Percentiles rank a stretch among this genome's conserved stretches.
phyloP scores from a whole-genome alignment of 257 asterid species.

The Forsythia viridissima region DNA sequence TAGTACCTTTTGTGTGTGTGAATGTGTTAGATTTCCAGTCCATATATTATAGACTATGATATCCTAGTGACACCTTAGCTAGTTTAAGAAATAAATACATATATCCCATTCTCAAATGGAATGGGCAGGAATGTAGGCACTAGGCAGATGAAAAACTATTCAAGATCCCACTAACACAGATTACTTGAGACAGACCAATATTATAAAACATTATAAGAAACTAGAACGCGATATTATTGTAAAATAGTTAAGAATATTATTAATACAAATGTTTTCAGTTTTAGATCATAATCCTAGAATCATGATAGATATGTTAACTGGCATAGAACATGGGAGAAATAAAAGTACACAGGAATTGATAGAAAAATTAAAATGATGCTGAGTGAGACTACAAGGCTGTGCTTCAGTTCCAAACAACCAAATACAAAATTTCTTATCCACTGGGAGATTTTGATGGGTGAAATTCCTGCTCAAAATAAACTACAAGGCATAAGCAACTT shows the following conservation, averaged over 20 bases:
- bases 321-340: background rate
- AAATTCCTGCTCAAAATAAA: conserved; percentile 16
- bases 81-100: background rate
- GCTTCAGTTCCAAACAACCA: background rate
- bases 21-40: background rate
- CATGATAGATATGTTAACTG: background rate
- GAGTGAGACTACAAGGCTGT: conserved; percentile 3
- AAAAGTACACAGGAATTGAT: background rate
- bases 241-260: background rate
- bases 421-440: background rate
- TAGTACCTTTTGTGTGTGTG: background rate
- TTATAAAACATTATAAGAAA: background rate
- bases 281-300: background rate
- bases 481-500: conserved; percentile 27
- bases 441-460: conserved; percentile 13
- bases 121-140: background rate
- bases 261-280: background rate
- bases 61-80: background rate
- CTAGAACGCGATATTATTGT: background rate
- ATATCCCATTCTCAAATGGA: background rate
- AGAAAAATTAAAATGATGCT: conserved; percentile 12
- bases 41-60: background rate
- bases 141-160: background rate
- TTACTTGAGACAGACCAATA: background rate
- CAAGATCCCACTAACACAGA: background rate